Evolutionary conservation across 2,329 filamentous ascomycete genomes (phyloP), one percentile per base, ranked within the genome.

Genomic region (Sporothrix dimorphospora): DNA sequence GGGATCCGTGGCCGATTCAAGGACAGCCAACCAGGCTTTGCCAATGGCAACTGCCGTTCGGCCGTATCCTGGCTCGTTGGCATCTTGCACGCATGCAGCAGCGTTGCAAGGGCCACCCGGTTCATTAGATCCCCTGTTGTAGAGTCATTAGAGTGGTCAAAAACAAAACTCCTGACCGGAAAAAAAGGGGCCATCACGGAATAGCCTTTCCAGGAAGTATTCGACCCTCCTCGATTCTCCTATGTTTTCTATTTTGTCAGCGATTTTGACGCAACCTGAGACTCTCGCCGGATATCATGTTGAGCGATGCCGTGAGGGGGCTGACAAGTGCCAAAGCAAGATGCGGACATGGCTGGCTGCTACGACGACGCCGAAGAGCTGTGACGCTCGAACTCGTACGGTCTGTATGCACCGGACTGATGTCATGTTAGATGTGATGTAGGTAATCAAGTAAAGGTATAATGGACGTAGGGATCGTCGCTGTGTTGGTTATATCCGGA

Each of bases 131-230:
- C 21, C 59, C 59, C 40, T 45, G 59, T 45, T 65, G 59, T 11
- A 45, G 34, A 61, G 12, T 42, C 40, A 45, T 65, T 65, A 65
- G 59, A 16, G 40, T 45, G 34, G 21, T 27, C 11, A 4, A 65
- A 45, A 42, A 42, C 16, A 21, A 5, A 45, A 45, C 59, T 65
- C n/a, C 59, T 65, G 59, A 65, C 59, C 59, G 45, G n/a, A 40
- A 65, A 65, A 61, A 45, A 61, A 45, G n/a, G 59, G 59, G 38
- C 59, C 21, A 45, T 45, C 12, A 45, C 59, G 59, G 59, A 65
- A 65, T 12, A 27, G 59, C 12, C 59, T 65, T 65, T 65, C 38
- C 59, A 65, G 38, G 40, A 65, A 1, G 34, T 30, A 59, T 19
- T 40, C 9, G 30, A 12, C 55, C 8, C 34, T 11, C 19, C 16